phyloP scores from a whole-genome alignment of 139 green algal genomes.

The Closterium sp. region DNA sequence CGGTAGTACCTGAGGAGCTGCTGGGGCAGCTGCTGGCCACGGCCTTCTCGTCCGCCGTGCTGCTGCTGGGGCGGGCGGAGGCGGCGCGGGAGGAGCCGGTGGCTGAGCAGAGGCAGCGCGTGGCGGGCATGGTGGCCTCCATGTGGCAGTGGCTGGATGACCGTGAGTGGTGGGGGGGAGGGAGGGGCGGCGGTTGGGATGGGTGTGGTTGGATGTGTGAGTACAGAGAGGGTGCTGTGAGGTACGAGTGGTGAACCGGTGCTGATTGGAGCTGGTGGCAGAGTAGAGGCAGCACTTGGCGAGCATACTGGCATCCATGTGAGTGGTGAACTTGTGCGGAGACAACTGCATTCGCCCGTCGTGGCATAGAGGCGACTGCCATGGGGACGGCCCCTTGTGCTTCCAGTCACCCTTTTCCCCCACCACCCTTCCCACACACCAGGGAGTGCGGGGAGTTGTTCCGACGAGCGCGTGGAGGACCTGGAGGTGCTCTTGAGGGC shows the following conservation, averaged over 20 bases:
- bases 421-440: no score
- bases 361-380: neutral
- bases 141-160: neutral
- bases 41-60: slow-evolving; percentile 21
- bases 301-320: slow-evolving; percentile 3
- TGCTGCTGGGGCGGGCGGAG: slow-evolving; percentile 10
- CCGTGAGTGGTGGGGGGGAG: neutral
- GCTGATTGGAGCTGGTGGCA: neutral
- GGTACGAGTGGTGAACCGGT: no score
- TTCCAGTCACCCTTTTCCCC: no score
- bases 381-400: no score
- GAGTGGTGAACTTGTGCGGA: no score
- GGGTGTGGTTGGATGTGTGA: neutral
- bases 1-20: slow-evolving; percentile 42
- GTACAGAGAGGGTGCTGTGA: no score
- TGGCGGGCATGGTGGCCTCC: slow-evolving; percentile 6
- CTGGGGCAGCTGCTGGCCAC: slow-evolving; percentile 34
- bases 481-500: no score
- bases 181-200: neutral
- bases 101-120: neutral
- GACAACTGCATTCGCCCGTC: no score
- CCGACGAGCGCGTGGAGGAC: no score
- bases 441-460: no score
- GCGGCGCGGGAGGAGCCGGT: slow-evolving; percentile 14
- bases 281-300: slow-evolving; percentile 8